These are phyloP conservation scores for Talaromyces islandicus DNA, from an alignment of 2,329 filamentous ascomycete species.

Conservation along the genomic window DNA sequence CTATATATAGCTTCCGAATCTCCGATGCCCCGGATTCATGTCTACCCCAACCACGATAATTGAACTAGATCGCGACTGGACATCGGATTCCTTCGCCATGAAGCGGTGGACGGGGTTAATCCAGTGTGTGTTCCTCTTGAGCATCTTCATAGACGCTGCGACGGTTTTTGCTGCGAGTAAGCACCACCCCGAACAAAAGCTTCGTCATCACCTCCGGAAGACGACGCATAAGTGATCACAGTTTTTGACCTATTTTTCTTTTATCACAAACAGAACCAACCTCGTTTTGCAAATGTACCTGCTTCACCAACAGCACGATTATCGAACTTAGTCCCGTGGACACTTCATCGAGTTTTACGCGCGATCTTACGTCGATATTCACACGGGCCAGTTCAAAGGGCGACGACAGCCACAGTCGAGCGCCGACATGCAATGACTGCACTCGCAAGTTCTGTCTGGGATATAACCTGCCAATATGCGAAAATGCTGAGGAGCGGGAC, in stretches of 20 bases:
- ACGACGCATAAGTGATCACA: neutral
- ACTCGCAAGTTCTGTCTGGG: constrained; percentile 61
- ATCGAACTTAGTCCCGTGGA: constrained; percentile 52
- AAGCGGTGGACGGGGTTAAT: constrained; percentile 12
- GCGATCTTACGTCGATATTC: neutral
- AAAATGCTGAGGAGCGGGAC: constrained; percentile 57
- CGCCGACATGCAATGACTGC: constrained; percentile 58
- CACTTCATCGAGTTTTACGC: neutral
- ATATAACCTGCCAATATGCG: constrained; percentile 58
- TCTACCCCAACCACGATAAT: neutral
- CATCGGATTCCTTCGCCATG: constrained; percentile 14
- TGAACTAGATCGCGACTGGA: neutral
- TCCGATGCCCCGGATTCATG: neutral
- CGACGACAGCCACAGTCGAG: constrained; percentile 26
- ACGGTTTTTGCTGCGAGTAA: constrained; percentile 30
- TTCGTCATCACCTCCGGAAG: neutral
- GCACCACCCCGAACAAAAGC: constrained; percentile 12
- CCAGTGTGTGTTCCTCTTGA: constrained; percentile 19
- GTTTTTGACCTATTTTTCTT: neutral
- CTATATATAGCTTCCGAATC: neutral
- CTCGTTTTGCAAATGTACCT: constrained; percentile 68
- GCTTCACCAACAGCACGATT: constrained; percentile 62
- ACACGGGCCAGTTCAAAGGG: neutral
- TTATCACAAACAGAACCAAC: constrained; percentile 40
- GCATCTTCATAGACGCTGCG: constrained; percentile 23